These are phyloP conservation scores for Dioscorea cayenensis DNA, from an alignment of 116 monocot species.

Conservation along the genomic window DNA sequence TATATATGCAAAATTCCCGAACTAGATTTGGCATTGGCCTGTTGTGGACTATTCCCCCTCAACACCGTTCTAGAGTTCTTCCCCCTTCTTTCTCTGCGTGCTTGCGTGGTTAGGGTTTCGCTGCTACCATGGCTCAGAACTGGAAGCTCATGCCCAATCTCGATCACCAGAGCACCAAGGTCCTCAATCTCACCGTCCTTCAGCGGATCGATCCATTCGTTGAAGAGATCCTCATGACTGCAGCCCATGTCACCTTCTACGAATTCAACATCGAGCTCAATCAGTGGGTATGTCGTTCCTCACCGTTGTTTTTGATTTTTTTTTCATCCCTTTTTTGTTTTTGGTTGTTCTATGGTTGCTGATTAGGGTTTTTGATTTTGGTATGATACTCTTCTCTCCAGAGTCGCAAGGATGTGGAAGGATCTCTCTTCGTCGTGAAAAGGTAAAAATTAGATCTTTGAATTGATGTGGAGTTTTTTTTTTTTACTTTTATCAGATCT, in stretches of 20 bases:
- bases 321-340: background rate
- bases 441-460: constrained; percentile 41
- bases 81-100: background rate
- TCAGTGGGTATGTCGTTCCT: constrained; percentile 43
- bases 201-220: constrained; percentile 74
- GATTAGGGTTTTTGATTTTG: background rate
- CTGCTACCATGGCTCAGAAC: background rate
- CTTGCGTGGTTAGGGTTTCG: background rate
- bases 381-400: constrained; percentile 4
- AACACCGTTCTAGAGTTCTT: background rate
- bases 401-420: constrained; percentile 98
- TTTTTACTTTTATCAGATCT: background rate
- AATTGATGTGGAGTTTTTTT: background rate
- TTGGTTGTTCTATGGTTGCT: background rate
- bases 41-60: too few species aligned
- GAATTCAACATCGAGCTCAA: constrained; percentile 78
- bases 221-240: constrained; percentile 82
- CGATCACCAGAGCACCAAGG: constrained; percentile 43
- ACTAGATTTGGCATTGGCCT: too few species aligned
- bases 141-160: constrained; percentile 29
- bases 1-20: too few species aligned
- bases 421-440: constrained; percentile 92
- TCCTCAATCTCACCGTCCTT: constrained; percentile 77
- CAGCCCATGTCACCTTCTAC: constrained; percentile 75
- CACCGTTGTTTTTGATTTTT: background rate